These are phyloP conservation scores for Xylaria nigripes DNA, from an alignment of 495 filamentous ascomycete species.

Conservation along the genomic window DNA sequence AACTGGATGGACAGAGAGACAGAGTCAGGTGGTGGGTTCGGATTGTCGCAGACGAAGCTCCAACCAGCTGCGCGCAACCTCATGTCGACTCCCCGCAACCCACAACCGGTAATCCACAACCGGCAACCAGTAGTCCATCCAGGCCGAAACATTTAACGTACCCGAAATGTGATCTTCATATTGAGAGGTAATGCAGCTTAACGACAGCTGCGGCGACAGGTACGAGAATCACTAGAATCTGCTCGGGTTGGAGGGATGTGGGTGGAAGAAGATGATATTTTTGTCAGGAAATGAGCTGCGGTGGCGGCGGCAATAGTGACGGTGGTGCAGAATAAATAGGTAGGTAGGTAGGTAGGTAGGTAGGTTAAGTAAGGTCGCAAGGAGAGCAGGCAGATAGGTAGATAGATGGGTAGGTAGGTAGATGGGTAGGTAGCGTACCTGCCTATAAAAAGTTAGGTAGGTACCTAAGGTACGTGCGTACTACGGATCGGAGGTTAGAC, in stretches of 20 bases:
- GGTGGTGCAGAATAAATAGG: slow-evolving; percentile 8
- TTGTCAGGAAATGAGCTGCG: not conserved
- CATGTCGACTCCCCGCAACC: slow-evolving; percentile 8
- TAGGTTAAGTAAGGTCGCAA: not conserved
- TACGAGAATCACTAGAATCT: not conserved
- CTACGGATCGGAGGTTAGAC: too few relatives aligned
- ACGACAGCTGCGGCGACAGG: slow-evolving; percentile 16
- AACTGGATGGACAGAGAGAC: not conserved
- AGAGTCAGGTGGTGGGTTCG: not conserved
- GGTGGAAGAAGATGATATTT: not conserved
- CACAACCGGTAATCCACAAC: not conserved
- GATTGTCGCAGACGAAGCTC: slow-evolving; percentile 12
- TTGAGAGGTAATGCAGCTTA: slow-evolving; percentile 31
- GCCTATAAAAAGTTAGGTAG: not conserved
- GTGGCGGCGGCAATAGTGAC: slow-evolving; percentile 3
- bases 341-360: not conserved
- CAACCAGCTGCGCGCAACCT: slow-evolving; percentile 6
- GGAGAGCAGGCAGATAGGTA: not conserved
- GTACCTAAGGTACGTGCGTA: not conserved
- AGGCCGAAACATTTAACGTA: slow-evolving; percentile 19
- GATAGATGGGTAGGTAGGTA: not conserved
- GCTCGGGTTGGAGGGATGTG: not conserved
- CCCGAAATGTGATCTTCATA: slow-evolving; percentile 48
- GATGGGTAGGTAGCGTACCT: not conserved
- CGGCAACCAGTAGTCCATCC: not conserved